Evolutionary conservation across 2,329 filamentous ascomycete genomes (phyloP).

Genomic region (Sclerotiophoma versabilis): DNA sequence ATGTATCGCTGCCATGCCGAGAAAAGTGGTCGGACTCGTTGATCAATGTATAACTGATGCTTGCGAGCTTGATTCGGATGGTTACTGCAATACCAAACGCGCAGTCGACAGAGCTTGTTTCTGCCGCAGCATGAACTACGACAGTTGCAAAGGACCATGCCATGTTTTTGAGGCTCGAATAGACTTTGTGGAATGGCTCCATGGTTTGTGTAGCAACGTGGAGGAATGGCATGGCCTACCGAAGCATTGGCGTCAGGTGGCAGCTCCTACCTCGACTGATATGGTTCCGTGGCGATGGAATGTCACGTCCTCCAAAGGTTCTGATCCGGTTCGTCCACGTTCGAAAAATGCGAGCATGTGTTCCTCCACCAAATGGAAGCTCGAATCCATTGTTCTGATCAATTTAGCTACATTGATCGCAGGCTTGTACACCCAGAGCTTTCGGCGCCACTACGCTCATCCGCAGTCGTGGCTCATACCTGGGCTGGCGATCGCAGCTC

Average conservation of each 20-base stretch:
- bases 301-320: constrained; percentile 22
- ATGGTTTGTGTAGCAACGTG: constrained; percentile 37
- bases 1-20: constrained; percentile 32
- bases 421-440: constrained; percentile 14
- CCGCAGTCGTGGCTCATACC: constrained; percentile 25
- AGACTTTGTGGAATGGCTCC: constrained; percentile 43
- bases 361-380: constrained; percentile 32
- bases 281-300: constrained; percentile 46
- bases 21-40: constrained; percentile 24
- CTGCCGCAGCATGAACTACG: constrained; percentile 38
- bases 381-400: constrained; percentile 31
- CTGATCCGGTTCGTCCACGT: neutral
- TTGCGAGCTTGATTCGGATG: constrained; percentile 37
- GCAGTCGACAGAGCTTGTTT: constrained; percentile 41
- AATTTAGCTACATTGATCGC: constrained; percentile 30
- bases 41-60: constrained; percentile 41
- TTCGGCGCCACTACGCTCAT: neutral
- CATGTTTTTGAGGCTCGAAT: constrained; percentile 42
- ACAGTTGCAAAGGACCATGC: constrained; percentile 37
- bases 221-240: constrained; percentile 42
- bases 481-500: constrained; percentile 27
- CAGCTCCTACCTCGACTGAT: constrained; percentile 30
- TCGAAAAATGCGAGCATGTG: constrained; percentile 17
- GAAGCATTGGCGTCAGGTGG: constrained; percentile 36
- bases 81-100: constrained; percentile 40